Evolutionary conservation across 371 early-diverging fungal species (phyloP).

Genomic region (Actinomortierella ambigua): DNA sequence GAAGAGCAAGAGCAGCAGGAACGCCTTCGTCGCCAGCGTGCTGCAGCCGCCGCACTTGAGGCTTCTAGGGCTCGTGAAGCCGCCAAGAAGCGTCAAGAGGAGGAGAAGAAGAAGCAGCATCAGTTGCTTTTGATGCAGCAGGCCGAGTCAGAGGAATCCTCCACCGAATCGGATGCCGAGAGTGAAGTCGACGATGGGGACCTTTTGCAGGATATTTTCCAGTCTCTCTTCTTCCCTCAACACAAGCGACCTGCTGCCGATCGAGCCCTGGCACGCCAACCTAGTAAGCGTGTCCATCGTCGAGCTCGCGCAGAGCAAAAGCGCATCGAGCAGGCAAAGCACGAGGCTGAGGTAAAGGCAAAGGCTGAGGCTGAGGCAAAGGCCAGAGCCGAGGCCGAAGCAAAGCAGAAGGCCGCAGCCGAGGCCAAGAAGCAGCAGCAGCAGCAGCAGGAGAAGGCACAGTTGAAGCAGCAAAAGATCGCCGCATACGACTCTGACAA

Average conservation of each 20-base stretch:
- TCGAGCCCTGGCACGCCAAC: background rate
- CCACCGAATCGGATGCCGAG: too few relatives aligned
- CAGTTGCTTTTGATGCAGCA: too few relatives aligned
- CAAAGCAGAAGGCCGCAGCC: background rate
- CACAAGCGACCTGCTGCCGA: conserved; percentile 14
- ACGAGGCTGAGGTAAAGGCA: too few relatives aligned
- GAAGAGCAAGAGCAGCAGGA: conserved; percentile 11
- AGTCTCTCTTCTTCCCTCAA: conserved; percentile 14
- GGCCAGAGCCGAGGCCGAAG: background rate
- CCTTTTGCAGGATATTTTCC: conserved; percentile 6
- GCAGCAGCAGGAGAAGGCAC: conserved; percentile 8
- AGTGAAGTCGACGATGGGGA: too few relatives aligned
- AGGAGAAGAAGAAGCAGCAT: conserved; percentile 5
- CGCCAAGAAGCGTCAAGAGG: too few relatives aligned
- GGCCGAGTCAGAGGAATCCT: too few relatives aligned
- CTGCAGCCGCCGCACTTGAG: too few relatives aligned
- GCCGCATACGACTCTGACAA: conserved; percentile 1
- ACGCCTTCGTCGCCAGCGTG: conserved; percentile 4
- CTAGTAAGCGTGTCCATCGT: too few relatives aligned
- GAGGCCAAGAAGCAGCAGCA: conserved; percentile 4
- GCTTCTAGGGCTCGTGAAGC: too few relatives aligned
- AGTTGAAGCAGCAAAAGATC: conserved; percentile 2
- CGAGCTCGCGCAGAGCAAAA: too few relatives aligned
- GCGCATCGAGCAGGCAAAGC: too few relatives aligned
- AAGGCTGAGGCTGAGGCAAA: too few relatives aligned